Conservation (phyloP, 768 basidiomycete genomes). For the Cystobasidium ongulense region DNA sequence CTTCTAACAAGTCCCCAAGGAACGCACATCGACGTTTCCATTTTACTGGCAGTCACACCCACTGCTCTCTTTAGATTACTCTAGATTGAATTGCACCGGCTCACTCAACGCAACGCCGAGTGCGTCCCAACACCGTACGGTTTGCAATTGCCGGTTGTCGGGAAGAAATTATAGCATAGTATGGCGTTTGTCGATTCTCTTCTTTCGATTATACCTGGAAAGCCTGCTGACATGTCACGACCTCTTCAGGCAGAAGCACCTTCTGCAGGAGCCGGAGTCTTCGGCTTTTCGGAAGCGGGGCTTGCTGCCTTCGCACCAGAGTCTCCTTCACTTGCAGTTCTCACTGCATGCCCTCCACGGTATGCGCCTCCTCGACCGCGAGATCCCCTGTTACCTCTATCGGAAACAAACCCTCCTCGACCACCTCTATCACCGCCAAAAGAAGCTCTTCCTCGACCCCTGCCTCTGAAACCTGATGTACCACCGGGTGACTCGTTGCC, state of each 20-base stretch:
- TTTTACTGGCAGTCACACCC: too few relatives aligned
- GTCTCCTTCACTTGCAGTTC: neutral
- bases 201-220: too few relatives aligned
- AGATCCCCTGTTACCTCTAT: neutral
- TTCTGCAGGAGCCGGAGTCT: neutral
- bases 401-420: neutral
- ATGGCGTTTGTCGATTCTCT: too few relatives aligned
- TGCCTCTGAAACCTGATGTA: slow-evolving; percentile 33
- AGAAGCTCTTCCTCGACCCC: neutral
- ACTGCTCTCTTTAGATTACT: too few relatives aligned
- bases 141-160: too few relatives aligned
- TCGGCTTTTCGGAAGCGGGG: slow-evolving; percentile 1
- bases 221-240: too few relatives aligned
- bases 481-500: neutral
- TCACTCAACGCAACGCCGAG: too few relatives aligned
- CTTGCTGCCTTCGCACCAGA: neutral
- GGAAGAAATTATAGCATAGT: too few relatives aligned
- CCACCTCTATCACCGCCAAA: neutral
- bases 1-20: too few relatives aligned
- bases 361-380: neutral
- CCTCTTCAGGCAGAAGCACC: neutral
- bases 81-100: too few relatives aligned
- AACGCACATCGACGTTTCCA: too few relatives aligned
- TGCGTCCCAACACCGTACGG: too few relatives aligned
- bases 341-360: neutral